phyloP scores from a whole-genome alignment of 1,284 basidiomycete genomes.

The Microbotryomycetes sp. region DNA sequence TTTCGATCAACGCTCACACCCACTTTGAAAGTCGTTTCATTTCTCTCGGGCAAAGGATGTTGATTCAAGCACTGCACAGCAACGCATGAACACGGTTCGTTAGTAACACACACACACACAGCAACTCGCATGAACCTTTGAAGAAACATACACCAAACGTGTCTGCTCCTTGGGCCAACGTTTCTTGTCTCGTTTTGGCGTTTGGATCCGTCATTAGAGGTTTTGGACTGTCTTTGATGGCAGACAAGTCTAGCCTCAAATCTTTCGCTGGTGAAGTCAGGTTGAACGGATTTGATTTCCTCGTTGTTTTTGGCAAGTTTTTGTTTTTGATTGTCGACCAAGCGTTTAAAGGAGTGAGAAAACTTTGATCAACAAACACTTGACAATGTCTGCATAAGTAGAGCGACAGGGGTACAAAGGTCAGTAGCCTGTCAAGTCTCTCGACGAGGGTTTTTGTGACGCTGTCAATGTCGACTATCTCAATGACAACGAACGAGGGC shows the following conservation, averaged over 20 bases:
- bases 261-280: neutral
- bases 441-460: no score
- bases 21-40: constrained; percentile 42
- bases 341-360: no score
- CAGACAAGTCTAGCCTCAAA: neutral
- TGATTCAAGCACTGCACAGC: neutral
- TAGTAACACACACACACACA: neutral
- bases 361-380: no score
- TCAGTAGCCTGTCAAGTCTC: no score
- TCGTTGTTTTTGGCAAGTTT: no score
- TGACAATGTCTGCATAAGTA: no score
- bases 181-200: constrained; percentile 15
- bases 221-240: neutral
- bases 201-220: constrained; percentile 16
- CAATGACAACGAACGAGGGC: no score
- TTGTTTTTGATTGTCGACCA: no score
- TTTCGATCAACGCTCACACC: constrained; percentile 80
- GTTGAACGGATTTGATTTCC: no score
- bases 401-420: no score
- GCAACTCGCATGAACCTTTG: neutral
- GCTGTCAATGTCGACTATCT: no score
- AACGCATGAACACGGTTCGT: neutral
- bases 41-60: neutral
- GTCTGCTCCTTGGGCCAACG: constrained; percentile 15
- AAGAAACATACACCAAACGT: constrained; percentile 21